A percentile compares a stretch with the other conserved stretches of the same genome.
These are phyloP conservation scores for Hypoxylon sp. DNA, from an alignment of 2,329 filamentous ascomycete genomes.

Conservation along the genomic window DNA sequence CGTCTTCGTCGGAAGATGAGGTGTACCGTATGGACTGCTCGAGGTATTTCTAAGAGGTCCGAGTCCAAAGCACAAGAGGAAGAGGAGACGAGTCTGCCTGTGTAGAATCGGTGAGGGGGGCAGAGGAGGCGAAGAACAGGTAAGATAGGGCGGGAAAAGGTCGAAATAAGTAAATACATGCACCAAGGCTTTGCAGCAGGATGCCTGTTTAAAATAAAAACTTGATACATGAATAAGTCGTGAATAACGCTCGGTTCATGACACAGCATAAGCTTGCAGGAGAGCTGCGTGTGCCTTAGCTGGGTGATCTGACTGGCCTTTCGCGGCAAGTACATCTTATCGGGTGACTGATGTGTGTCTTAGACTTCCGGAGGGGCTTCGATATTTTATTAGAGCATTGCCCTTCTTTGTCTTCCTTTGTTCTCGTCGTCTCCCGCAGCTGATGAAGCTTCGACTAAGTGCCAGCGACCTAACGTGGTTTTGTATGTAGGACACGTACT, in stretches of 20 bases:
- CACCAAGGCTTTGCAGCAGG: neutral
- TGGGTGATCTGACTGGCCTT: constrained; percentile 24
- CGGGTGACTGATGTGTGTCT: constrained; percentile 21
- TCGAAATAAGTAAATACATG: neutral
- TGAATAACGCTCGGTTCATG: constrained; percentile 7
- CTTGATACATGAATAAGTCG: neutral
- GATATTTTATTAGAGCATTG: constrained; percentile 7
- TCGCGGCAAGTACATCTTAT: neutral
- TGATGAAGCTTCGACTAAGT: too few species aligned
- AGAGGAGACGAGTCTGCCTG: too few species aligned
- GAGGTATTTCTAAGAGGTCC: neutral
- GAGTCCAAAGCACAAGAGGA: neutral
- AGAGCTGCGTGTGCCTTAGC: constrained; percentile 10
- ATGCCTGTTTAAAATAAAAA: neutral
- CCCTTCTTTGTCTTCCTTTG: neutral
- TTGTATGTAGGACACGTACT: neutral
- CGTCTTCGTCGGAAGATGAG: constrained; percentile 1
- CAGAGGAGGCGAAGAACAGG: too few species aligned
- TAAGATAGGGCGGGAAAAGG: constrained; percentile 1
- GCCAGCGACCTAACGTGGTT: too few species aligned
- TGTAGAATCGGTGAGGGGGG: constrained; percentile 15
- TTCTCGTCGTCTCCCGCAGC: neutral
- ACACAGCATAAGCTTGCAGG: constrained; percentile 11
- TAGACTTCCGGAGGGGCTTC: constrained; percentile 3
- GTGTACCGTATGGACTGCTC: neutral